Conservation (phyloP, 2,329 filamentous ascomycete genomes). For the Nemania diffusa region DNA sequence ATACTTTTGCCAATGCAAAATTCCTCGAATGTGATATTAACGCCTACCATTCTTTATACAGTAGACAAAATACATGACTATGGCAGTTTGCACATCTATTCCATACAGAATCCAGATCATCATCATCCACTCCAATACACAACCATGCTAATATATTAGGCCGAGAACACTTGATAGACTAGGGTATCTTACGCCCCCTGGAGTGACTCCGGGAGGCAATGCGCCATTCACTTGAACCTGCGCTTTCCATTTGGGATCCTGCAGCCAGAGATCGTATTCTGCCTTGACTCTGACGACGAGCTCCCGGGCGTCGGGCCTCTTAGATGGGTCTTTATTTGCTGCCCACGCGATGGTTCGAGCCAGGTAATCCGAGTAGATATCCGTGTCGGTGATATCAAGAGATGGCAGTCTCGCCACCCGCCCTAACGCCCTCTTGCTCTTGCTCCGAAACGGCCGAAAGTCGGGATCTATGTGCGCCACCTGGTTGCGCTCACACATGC, state of each 20-base stretch:
- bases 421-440: neutral
- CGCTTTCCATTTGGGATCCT: neutral
- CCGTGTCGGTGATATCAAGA: neutral
- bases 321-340: neutral
- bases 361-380: neutral
- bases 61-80: too few relatives aligned
- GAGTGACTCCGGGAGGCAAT: neutral
- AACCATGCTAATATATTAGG: too few relatives aligned
- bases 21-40: too few relatives aligned
- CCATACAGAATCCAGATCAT: too few relatives aligned
- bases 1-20: too few relatives aligned
- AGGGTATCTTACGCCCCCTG: too few relatives aligned
- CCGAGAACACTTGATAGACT: too few relatives aligned
- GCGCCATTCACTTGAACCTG: neutral
- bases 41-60: too few relatives aligned
- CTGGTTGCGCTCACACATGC: neutral
- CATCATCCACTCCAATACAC: too few relatives aligned
- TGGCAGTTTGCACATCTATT: too few relatives aligned
- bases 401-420: neutral
- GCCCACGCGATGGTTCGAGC: neutral
- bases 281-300: neutral
- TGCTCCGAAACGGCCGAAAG: neutral
- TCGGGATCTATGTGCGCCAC: neutral
- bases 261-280: neutral
- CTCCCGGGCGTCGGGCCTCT: neutral